Conservation (phyloP, 345 rosid genomes). For the Linum tenue region DNA sequence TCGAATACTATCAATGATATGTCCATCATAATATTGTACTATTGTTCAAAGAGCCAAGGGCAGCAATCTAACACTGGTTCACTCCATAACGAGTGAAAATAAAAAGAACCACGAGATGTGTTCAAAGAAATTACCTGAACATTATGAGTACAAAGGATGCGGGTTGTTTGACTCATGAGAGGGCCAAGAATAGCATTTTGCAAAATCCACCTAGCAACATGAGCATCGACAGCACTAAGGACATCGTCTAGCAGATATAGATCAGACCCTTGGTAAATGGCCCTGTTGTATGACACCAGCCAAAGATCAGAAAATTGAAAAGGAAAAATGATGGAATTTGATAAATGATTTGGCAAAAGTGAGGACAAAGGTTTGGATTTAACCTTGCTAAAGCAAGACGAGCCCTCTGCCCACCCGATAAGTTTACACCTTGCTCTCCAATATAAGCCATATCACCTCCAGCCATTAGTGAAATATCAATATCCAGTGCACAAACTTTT, state of each 20-base stretch:
- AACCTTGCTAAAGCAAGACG: conserved; percentile 95
- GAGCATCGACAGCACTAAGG: conserved; percentile 93
- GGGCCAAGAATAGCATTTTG: conserved; percentile 60
- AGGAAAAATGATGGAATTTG: conserved; percentile 9
- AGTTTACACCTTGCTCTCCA: conserved; percentile 83
- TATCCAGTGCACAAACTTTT: conserved; percentile 65
- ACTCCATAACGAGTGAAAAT: not conserved
- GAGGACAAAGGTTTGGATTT: conserved; percentile 8
- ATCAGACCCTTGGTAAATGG: conserved; percentile 60
- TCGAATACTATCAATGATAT: conserved; percentile 2
- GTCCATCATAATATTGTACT: not conserved
- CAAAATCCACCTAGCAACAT: conserved; percentile 79
- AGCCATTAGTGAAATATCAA: conserved; percentile 68
- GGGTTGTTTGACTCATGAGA: conserved; percentile 43
- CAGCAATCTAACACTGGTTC: not conserved
- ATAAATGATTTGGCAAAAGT: conserved; percentile 5
- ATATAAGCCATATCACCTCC: conserved; percentile 77
- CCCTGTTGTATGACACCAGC: conserved; percentile 34
- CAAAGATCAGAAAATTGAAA: conserved; percentile 1
- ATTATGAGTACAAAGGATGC: conserved; percentile 80
- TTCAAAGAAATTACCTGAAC: conserved; percentile 45
- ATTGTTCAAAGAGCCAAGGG: not conserved
- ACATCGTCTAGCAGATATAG: conserved; percentile 74
- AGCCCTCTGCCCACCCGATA: conserved; percentile 96
- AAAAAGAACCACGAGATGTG: not conserved